These are phyloP conservation scores for Cutaneotrichosporon cavernicola DNA, from an alignment of 1,284 basidiomycete species.

Conservation along the genomic window DNA sequence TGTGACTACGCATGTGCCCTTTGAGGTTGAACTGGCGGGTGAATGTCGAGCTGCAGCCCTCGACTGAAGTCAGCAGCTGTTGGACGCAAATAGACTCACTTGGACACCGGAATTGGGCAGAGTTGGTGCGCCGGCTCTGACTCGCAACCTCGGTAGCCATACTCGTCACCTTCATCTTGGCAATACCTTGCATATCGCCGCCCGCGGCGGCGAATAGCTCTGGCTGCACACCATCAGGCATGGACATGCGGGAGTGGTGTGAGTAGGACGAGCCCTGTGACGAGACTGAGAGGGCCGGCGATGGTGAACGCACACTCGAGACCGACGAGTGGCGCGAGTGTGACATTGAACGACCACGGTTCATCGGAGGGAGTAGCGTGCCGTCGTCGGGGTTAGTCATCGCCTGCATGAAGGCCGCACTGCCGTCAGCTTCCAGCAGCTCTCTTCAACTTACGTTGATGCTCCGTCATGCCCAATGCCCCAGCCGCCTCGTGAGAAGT, in stretches of 20 bases:
- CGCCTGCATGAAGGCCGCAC: conserved; percentile 48
- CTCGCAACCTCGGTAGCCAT: conserved; percentile 91
- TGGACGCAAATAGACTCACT: conserved; percentile 29
- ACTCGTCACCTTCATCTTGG: conserved; percentile 90
- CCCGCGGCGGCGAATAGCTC: conserved; percentile 15
- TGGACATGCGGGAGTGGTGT: conserved; percentile 41
- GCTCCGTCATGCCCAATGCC: conserved; percentile 43
- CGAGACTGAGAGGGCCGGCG: conserved; percentile 46
- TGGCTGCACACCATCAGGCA: conserved; percentile 37
- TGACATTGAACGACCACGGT: conserved; percentile 36
- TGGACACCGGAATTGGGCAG: conserved; percentile 87
- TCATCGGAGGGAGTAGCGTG: conserved; percentile 43
- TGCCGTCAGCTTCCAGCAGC: conserved; percentile 24
- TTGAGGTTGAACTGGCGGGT: conserved; percentile 63
- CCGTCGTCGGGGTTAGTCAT: conserved; percentile 49
- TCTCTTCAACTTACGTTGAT: conserved; percentile 42
- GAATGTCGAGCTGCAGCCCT: conserved; percentile 92
- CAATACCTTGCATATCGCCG: conserved; percentile 58
- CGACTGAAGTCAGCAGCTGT: conserved; percentile 57
- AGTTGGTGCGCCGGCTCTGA: conserved; percentile 80
- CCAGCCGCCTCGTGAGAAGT: conserved; percentile 46
- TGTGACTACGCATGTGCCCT: conserved; percentile 94
- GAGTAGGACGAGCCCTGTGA: conserved; percentile 47
- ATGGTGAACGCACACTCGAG: conserved; percentile 44
- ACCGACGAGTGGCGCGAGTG: conserved; percentile 47